Evolutionary conservation across 495 filamentous ascomycete species (phyloP).

Genomic region (Wilcoxina mikolae): DNA sequence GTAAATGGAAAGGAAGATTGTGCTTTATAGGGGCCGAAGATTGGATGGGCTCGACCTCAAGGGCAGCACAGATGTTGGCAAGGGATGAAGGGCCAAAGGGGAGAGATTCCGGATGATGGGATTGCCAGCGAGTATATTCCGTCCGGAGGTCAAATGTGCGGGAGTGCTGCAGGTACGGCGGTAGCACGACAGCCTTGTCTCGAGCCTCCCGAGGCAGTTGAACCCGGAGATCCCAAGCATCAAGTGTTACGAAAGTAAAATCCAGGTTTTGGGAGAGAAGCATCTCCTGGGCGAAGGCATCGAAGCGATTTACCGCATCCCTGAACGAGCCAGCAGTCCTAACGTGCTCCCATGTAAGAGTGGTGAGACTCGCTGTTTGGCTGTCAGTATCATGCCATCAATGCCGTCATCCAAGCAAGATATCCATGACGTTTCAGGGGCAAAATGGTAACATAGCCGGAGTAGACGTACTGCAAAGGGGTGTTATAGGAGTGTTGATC

Average conservation of each 20-base stretch:
- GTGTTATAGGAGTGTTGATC: slow-evolving; percentile 95
- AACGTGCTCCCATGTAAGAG: slow-evolving; percentile 97
- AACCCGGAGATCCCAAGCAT: slow-evolving; percentile 96
- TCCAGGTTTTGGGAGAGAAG: slow-evolving; percentile 71
- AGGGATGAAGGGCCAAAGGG: slow-evolving; percentile 91
- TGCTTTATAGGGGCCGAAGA: slow-evolving; percentile 96
- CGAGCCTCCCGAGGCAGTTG: slow-evolving; percentile 93
- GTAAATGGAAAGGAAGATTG: slow-evolving; percentile 92
- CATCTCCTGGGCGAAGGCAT: slow-evolving; percentile 79
- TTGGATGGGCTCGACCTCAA: slow-evolving; percentile 93
- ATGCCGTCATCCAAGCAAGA: neutral
- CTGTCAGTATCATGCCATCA: neutral
- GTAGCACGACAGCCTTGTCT: slow-evolving; percentile 91
- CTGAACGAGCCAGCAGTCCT: slow-evolving; percentile 90
- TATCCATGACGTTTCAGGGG: neutral
- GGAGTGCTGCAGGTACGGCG: slow-evolving; percentile 94
- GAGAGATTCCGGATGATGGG: slow-evolving; percentile 90
- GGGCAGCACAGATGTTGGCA: slow-evolving; percentile 90
- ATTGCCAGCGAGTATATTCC: slow-evolving; percentile 96
- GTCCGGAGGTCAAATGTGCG: slow-evolving; percentile 90
- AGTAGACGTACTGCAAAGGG: slow-evolving; percentile 76
- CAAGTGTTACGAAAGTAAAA: slow-evolving; percentile 94
- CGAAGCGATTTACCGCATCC: slow-evolving; percentile 89
- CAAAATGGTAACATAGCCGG: neutral
- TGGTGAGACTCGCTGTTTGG: slow-evolving; percentile 78